Evolutionary conservation across 2,329 filamentous ascomycete species (phyloP), one percentile per base, ranked within the genome.

Genomic region (Sphaerulina populicola): DNA sequence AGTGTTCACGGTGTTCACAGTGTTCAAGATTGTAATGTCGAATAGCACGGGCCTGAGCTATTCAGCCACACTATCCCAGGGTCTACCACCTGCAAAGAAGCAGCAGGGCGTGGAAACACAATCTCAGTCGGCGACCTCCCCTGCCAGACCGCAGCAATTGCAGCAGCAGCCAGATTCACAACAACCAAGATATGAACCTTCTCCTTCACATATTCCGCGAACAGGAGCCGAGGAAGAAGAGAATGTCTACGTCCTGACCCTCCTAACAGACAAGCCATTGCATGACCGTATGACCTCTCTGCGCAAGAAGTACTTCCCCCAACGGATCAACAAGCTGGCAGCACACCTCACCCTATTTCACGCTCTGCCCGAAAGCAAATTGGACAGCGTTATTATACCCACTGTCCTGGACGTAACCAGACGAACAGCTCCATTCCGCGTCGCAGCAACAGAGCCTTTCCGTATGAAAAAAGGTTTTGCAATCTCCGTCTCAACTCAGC

Each of bases 271-370:
- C 29, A 59, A 66, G 10, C 62, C 62, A 4, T 64, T 72, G 45
- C 65, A 70, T 12, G 56, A 63, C 7, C 67, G 67, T 3, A 66
- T 74, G 60, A 70, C 70, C 38, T 54, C 59, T 4, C 58, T 73
- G 39, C 65, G 72, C 27, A 62, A 66, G 14, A 57, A 62, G 27
- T 70, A 73, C 58, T 74, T 74, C 44, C 72, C 71, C 0, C 61
- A 60, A n/a, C 62, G 64, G 8, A 58, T 73, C 51, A 74, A 74
- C 56, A 68, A 68, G 36, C 68, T 69, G 1, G 67, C 66, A 2
- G 71, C 71, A 4, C 71, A 74, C 53, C 55, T 74, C 14, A 73
- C 71, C 1, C 63, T 74, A 2, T 74, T 74, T 58, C 71, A 74
- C 54, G 71, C 71, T 5, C 62, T 74, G 23, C 72, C 72, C 0